Percentiles rank a stretch among this genome's conserved stretches.
Evolutionary conservation across 495 filamentous ascomycete species (phyloP).

Genomic region (Bacidia rubella): DNA sequence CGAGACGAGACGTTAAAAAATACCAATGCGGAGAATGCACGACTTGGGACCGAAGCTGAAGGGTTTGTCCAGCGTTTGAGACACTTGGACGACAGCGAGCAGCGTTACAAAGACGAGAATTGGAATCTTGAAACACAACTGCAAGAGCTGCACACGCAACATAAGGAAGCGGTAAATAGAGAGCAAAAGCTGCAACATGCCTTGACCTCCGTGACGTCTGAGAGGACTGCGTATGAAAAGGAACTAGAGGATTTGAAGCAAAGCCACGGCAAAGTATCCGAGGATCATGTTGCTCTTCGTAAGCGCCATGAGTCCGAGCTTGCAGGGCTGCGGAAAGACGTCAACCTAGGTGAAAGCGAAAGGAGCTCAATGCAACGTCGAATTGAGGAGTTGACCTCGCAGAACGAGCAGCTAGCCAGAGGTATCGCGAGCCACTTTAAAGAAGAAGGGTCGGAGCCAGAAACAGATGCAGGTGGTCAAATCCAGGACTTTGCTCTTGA

Average conservation of each 20-base stretch:
- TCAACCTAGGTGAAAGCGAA: conserved; percentile 62
- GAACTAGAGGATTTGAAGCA: conserved; percentile 83
- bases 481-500: conserved; percentile 52
- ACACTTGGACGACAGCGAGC: conserved; percentile 79
- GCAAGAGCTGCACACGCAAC: conserved; percentile 59
- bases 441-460: conserved; percentile 46
- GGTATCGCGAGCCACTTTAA: conserved; percentile 56
- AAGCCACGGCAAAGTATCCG: conserved; percentile 57
- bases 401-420: conserved; percentile 80
- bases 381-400: conserved; percentile 69
- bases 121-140: conserved; percentile 87
- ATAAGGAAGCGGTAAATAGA: conserved; percentile 59
- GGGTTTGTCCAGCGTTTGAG: conserved; percentile 64
- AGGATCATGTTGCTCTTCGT: conserved; percentile 59
- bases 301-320: conserved; percentile 85
- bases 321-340: conserved; percentile 58
- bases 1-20: conserved; percentile 74
- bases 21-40: conserved; percentile 55
- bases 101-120: conserved; percentile 92
- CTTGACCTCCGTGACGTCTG: conserved; percentile 51
- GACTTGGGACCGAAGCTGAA: conserved; percentile 70
- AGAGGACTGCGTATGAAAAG: conserved; percentile 62
- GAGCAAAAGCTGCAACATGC: conserved; percentile 66
- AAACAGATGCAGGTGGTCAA: conserved; percentile 43
- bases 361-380: conserved; percentile 59